phyloP scores from a whole-genome alignment of 495 filamentous ascomycete genomes.

The Penicillium longicatenatum region DNA sequence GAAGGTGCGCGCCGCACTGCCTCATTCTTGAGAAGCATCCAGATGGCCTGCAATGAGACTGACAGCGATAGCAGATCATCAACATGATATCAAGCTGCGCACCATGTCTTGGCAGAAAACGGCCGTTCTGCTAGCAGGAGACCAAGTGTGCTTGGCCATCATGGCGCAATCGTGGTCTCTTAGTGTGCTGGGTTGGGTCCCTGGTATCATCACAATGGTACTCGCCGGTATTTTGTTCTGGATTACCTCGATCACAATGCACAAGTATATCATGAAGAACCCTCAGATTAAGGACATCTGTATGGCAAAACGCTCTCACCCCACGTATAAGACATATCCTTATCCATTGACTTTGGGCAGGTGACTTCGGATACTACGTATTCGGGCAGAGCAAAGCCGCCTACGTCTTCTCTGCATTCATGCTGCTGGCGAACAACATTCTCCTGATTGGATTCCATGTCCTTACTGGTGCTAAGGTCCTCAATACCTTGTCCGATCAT shows the following conservation, averaged over 20 bases:
- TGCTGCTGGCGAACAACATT: constrained; percentile 45
- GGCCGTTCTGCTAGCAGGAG: constrained; percentile 44
- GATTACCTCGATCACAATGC: constrained; percentile 50
- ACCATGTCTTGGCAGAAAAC: constrained; percentile 54
- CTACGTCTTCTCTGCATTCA: constrained; percentile 38
- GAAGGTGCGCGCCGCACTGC: constrained; percentile 19
- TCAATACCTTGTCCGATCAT: constrained; percentile 41
- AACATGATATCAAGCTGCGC: constrained; percentile 49
- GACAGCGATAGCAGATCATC: constrained; percentile 31
- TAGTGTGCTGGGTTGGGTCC: constrained; percentile 50
- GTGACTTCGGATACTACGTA: constrained; percentile 44
- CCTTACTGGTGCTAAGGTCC: constrained; percentile 39
- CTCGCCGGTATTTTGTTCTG: constrained; percentile 39
- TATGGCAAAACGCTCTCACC: constrained; percentile 16
- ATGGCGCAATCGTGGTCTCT: constrained; percentile 53
- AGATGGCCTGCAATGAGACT: neutral
- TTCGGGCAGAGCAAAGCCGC: constrained; percentile 42
- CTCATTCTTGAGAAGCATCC: neutral
- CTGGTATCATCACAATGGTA: constrained; percentile 46
- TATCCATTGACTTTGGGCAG: constrained; percentile 6
- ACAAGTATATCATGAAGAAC: constrained; percentile 50
- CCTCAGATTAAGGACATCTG: constrained; percentile 51
- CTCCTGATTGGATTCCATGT: constrained; percentile 42
- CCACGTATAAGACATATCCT: neutral
- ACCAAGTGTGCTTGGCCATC: constrained; percentile 52